These are phyloP conservation scores for Suhomyces sp. DNA, from an alignment of 805 yeast species.

Conservation along the genomic window DNA sequence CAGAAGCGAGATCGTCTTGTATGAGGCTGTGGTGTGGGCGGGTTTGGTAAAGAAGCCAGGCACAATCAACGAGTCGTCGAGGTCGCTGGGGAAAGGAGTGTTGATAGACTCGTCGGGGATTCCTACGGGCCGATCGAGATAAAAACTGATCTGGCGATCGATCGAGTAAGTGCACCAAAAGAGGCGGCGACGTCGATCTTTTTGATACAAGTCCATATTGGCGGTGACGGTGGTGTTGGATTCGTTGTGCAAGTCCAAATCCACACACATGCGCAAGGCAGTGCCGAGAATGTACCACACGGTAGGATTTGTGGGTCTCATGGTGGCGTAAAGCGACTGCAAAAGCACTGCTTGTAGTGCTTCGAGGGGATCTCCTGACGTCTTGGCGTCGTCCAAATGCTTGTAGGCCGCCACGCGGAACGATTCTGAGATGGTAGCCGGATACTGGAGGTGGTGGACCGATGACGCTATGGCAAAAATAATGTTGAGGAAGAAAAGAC, in stretches of 20 bases:
- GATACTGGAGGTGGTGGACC: slow-evolving; percentile 65
- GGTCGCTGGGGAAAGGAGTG: slow-evolving; percentile 65
- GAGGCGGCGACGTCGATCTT: slow-evolving; percentile 56
- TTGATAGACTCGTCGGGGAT: slow-evolving; percentile 78
- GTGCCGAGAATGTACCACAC: slow-evolving; percentile 90
- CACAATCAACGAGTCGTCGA: slow-evolving; percentile 68
- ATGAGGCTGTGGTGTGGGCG: slow-evolving; percentile 43
- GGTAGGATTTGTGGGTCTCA: slow-evolving; percentile 89
- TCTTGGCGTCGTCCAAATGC: slow-evolving; percentile 55
- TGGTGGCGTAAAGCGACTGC: slow-evolving; percentile 67
- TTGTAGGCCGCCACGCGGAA: slow-evolving; percentile 64
- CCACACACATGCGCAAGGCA: slow-evolving; percentile 76
- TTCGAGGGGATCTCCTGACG: slow-evolving; percentile 61
- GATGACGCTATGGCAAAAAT: slow-evolving; percentile 81
- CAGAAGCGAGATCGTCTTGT: slow-evolving; percentile 63
- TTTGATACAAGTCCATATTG: slow-evolving; percentile 49
- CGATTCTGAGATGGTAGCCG: slow-evolving; percentile 63
- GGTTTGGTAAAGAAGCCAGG: slow-evolving; percentile 15
- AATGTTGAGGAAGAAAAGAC: slow-evolving; percentile 70
- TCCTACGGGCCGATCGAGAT: slow-evolving; percentile 84
- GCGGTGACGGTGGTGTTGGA: slow-evolving; percentile 15
- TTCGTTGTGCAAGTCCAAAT: slow-evolving; percentile 80
- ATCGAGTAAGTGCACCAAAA: slow-evolving; percentile 90
- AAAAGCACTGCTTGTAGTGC: slow-evolving; percentile 69
- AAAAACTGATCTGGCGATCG: slow-evolving; percentile 83